Evolutionary conservation across 208 protist species (phyloP).

Genomic region (Leishmania martiniquensis): DNA sequence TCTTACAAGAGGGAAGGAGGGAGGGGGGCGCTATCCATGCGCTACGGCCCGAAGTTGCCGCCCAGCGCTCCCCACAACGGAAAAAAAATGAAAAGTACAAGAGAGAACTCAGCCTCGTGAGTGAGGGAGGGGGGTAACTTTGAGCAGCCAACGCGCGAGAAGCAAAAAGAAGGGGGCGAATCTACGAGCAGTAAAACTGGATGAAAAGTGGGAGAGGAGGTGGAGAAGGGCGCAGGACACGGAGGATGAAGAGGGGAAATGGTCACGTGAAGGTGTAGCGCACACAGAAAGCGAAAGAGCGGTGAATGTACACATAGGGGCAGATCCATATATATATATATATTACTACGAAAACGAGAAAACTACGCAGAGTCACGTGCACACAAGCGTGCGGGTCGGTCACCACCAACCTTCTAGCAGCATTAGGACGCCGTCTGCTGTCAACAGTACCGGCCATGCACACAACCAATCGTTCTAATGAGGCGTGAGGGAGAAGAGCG

Average conservation of each 20-base stretch:
- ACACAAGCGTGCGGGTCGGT: not conserved
- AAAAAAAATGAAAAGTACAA: not conserved
- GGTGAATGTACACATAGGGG: not conserved
- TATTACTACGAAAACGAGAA: not conserved
- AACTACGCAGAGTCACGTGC: not conserved
- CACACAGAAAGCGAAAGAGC: not conserved
- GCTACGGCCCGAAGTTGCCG: not conserved
- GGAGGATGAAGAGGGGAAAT: not conserved
- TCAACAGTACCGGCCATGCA: not conserved
- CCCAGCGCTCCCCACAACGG: not conserved
- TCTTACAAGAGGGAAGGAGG: not conserved
- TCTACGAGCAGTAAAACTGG: slow-evolving; percentile 5
- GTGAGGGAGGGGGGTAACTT: not conserved
- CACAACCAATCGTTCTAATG: too few species aligned
- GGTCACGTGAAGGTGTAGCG: not conserved
- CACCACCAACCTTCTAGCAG: not conserved
- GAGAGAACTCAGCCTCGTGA: not conserved
- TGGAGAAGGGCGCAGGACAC: not conserved
- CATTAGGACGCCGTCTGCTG: not conserved
- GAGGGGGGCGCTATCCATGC: not conserved
- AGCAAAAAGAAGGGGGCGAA: not conserved
- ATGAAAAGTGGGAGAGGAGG: not conserved
- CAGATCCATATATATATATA: not conserved
- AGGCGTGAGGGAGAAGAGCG: not conserved
- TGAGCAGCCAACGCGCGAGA: not conserved